Percentiles rank a stretch among this genome's conserved stretches.
phyloP scores from a whole-genome alignment of 2,329 filamentous ascomycete genomes.

The Botrytis hyacinthi region DNA sequence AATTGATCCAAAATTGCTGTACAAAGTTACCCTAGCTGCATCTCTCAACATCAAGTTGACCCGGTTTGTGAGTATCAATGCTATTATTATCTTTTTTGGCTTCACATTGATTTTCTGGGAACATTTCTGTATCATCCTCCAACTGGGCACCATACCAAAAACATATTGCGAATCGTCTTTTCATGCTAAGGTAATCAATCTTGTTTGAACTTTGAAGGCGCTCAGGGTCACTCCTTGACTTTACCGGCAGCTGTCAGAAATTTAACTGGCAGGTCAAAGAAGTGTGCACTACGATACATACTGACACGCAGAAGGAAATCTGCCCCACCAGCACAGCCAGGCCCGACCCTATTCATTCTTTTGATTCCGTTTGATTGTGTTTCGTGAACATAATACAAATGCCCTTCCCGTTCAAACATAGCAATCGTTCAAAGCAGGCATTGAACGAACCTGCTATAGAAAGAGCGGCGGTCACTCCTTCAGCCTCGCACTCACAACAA shows the following conservation, averaged over 20 bases:
- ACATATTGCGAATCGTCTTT: background rate
- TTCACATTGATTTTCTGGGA: background rate
- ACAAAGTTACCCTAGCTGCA: conserved; percentile 15
- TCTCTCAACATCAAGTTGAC: conserved; percentile 15
- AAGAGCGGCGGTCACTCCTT: conserved; percentile 21
- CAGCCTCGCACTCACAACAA: conserved; percentile 21
- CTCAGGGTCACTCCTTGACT: conserved; percentile 15
- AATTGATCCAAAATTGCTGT: background rate
- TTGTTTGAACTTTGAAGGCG: conserved; percentile 12
- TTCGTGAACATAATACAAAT: conserved; percentile 31
- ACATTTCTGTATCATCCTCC: conserved; percentile 1
- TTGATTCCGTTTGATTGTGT: conserved; percentile 10
- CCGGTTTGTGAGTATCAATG: conserved; percentile 16
- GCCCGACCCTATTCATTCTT: conserved; percentile 19
- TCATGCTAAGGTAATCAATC: conserved; percentile 13
- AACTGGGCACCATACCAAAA: conserved; percentile 10
- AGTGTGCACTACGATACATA: conserved; percentile 8
- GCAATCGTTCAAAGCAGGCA: conserved; percentile 39
- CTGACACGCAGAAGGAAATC: conserved; percentile 6
- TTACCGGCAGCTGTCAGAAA: conserved; percentile 15
- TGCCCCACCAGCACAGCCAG: conserved; percentile 23
- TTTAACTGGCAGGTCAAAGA: conserved; percentile 12
- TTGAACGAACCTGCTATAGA: conserved; percentile 32
- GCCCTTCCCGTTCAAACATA: conserved; percentile 38
- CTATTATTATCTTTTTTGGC: conserved; percentile 21